phyloP scores from a whole-genome alignment of 2,329 filamentous ascomycete genomes.

The Didymellaceae sp. region DNA sequence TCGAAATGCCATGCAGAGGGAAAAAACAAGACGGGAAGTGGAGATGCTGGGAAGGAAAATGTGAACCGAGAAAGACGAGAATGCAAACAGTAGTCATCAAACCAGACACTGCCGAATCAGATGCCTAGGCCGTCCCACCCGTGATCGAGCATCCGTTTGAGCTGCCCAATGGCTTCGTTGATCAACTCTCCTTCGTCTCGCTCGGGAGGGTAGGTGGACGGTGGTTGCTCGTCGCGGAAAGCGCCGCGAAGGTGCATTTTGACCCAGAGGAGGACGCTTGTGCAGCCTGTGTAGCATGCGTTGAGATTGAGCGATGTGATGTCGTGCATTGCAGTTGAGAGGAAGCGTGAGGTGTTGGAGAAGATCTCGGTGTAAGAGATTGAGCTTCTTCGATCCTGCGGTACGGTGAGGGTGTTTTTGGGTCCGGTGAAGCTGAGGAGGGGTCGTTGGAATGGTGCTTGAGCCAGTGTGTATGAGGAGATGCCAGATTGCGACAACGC shows the following conservation, averaged over 20 bases:
- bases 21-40: too few relatives aligned
- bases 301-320: slow-evolving; percentile 26
- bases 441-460: not conserved
- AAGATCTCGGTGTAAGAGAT: slow-evolving; percentile 28
- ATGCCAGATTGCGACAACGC: not conserved
- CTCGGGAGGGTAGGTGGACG: slow-evolving; percentile 20
- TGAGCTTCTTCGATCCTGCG: not conserved
- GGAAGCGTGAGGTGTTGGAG: slow-evolving; percentile 35
- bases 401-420: not conserved
- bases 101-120: too few relatives aligned
- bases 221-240: not conserved
- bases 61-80: too few relatives aligned
- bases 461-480: not conserved
- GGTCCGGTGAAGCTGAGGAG: not conserved
- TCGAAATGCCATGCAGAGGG: too few relatives aligned
- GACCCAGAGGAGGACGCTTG: slow-evolving; percentile 41
- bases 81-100: too few relatives aligned
- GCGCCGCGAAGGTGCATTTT: slow-evolving; percentile 37
- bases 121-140: slow-evolving; percentile 43
- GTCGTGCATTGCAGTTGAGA: slow-evolving; percentile 29
- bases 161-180: slow-evolving; percentile 32
- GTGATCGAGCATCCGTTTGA: slow-evolving; percentile 39
- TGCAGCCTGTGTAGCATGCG: slow-evolving; percentile 39
- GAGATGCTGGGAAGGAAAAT: too few relatives aligned
- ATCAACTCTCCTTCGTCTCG: slow-evolving; percentile 40